Conservation (phyloP, 495 filamentous ascomycete genomes). For the Podospora pseudoanserina region DNA sequence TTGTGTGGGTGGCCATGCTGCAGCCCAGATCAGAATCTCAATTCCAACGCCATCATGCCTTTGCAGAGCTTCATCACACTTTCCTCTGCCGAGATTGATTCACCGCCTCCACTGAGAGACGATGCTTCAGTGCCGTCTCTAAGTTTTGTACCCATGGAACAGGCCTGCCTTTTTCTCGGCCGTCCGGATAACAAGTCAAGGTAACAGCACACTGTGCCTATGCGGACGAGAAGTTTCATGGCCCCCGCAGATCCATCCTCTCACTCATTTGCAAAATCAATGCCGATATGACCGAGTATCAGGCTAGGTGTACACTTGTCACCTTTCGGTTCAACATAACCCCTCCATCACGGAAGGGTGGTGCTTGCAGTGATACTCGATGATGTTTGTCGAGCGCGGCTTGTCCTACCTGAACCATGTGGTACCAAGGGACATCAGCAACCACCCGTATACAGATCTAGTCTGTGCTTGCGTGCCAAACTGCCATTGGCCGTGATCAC, state of each 20-base stretch:
- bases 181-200: background rate
- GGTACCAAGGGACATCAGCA: background rate
- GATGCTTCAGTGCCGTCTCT: background rate
- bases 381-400: background rate
- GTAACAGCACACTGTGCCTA: background rate
- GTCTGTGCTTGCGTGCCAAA: slow-evolving; percentile 8
- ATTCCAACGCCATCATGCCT: background rate
- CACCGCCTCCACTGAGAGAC: background rate
- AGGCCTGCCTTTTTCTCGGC: background rate
- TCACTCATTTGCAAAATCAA: background rate
- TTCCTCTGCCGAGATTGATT: background rate
- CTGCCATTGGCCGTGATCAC: slow-evolving; percentile 12
- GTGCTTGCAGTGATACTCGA: background rate
- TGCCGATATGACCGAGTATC: no score
- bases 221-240: background rate
- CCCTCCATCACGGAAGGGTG: background rate
- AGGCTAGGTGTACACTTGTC: no score
- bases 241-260: background rate
- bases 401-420: background rate
- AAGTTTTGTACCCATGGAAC: background rate
- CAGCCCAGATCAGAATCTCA: background rate
- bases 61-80: background rate
- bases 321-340: background rate
- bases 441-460: background rate
- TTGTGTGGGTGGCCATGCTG: background rate